phyloP scores from a whole-genome alignment of 331 rosid genomes.

The Pyracantha coccinea region DNA sequence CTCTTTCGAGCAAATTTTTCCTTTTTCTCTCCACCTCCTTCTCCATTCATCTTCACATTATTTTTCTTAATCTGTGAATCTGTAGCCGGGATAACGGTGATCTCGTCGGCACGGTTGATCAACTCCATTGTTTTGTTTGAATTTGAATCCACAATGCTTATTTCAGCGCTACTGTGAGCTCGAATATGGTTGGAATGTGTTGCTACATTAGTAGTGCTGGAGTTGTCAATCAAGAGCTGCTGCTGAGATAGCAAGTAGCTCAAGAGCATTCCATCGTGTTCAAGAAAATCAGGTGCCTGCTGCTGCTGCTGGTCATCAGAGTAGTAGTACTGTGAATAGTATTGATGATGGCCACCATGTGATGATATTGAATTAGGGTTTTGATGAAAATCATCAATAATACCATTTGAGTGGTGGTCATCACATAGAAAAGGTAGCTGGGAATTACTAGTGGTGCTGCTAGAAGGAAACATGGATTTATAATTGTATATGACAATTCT shows the following conservation, averaged over 20 bases:
- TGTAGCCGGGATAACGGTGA: background rate
- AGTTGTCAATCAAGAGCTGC: slow-evolving; percentile 1
- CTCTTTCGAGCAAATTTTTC: slow-evolving; percentile 14
- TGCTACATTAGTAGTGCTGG: background rate
- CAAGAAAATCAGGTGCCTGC: background rate
- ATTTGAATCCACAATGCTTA: slow-evolving; percentile 9
- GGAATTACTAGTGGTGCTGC: background rate
- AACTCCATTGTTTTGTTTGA: background rate
- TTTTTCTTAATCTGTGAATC: background rate
- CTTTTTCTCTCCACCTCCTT: background rate
- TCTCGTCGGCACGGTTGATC: background rate
- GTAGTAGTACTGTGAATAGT: background rate
- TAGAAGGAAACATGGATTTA: slow-evolving; percentile 22
- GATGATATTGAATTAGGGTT: slow-evolving; percentile 1
- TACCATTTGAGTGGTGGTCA: background rate
- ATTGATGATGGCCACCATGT: background rate
- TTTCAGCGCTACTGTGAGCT: background rate
- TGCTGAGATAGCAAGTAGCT: slow-evolving; percentile 33
- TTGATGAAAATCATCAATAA: background rate
- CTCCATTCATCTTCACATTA: background rate
- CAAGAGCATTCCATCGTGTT: slow-evolving; percentile 24
- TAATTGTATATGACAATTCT: background rate
- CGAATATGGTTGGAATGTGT: background rate
- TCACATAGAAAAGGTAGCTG: background rate
- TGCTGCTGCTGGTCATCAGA: background rate